A percentile compares a stretch with the other conserved stretches of the same genome.
These are phyloP conservation scores for Sambucus nigra DNA, from an alignment of 129 eudicot species.

Conservation along the genomic window DNA sequence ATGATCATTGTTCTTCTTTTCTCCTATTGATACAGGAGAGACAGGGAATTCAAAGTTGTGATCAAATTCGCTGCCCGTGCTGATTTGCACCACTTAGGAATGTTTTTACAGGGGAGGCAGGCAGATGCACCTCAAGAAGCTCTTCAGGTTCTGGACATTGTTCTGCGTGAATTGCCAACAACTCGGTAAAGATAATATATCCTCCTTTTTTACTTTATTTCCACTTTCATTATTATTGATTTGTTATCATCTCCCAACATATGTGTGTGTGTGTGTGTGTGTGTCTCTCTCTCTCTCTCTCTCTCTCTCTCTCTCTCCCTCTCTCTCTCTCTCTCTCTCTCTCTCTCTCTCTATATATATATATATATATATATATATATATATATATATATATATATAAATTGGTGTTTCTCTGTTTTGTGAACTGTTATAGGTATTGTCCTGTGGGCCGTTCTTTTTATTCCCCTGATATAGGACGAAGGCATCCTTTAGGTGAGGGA, in stretches of 20 bases:
- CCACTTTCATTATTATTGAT: not conserved
- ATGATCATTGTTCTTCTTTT: conserved; percentile 11
- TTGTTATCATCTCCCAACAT: not conserved
- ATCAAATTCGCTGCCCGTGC: conserved; percentile 90
- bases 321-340: too few species aligned
- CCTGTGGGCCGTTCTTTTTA: conserved; percentile 91
- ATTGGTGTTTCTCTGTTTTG: not conserved
- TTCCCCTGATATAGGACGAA: conserved; percentile 65
- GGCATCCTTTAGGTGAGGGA: conserved; percentile 88
- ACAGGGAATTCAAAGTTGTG: conserved; percentile 71
- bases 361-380: too few species aligned
- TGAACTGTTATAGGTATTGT: conserved; percentile 35
- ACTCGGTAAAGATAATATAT: conserved; percentile 28
- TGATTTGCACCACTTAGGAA: conserved; percentile 70
- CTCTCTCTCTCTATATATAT: too few species aligned
- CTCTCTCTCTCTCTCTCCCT: too few species aligned
- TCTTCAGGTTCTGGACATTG: conserved; percentile 91
- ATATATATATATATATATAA: too few species aligned
- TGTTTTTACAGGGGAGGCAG: conserved; percentile 77
- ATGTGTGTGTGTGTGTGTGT: not conserved
- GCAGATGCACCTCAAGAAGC: conserved; percentile 99
- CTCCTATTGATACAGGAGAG: conserved; percentile 43
- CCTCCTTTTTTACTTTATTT: not conserved
- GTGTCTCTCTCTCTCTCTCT: too few species aligned
- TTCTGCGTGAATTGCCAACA: conserved; percentile 84